Evolutionary conservation across 2,329 filamentous ascomycete genomes (phyloP).

Genomic region (Botrytis paeoniae): DNA sequence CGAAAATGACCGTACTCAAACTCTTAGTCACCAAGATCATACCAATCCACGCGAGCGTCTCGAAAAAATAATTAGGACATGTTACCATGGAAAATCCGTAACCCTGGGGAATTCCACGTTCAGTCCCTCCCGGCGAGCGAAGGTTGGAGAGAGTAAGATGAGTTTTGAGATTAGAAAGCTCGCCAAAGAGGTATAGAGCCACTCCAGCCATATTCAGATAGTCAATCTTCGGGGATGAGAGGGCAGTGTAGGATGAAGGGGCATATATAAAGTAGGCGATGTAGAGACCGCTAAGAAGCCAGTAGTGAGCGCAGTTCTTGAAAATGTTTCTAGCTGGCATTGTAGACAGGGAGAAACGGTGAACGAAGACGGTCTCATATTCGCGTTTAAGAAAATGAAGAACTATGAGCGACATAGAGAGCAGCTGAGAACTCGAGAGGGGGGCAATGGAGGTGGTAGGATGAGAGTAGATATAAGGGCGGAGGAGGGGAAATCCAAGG

Average conservation of each 20-base stretch:
- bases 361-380: constrained; percentile 88
- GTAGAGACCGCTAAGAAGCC: constrained; percentile 75
- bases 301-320: constrained; percentile 96
- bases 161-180: constrained; percentile 75
- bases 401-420: constrained; percentile 70
- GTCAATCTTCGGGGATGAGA: constrained; percentile 37
- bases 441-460: constrained; percentile 44
- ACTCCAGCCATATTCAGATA: constrained; percentile 64
- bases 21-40: constrained; percentile 77
- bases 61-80: constrained; percentile 97
- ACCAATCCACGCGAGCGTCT: constrained; percentile 81
- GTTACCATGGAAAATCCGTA: constrained; percentile 85
- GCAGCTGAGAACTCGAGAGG: constrained; percentile 65
- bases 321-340: constrained; percentile 91
- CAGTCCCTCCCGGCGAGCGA: constrained; percentile 74
- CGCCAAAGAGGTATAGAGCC: constrained; percentile 70
- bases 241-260: constrained; percentile 66
- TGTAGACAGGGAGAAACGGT: constrained; percentile 90
- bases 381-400: constrained; percentile 94
- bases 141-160: constrained; percentile 77
- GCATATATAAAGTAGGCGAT: constrained; percentile 83
- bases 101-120: constrained; percentile 82
- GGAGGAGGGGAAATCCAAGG: constrained; percentile 64
- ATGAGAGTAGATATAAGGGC: constrained; percentile 66
- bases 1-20: constrained; percentile 75